Evolutionary conservation across 1,284 basidiomycete genomes (phyloP).

Genomic region (Leccinum griseonigrum): DNA sequence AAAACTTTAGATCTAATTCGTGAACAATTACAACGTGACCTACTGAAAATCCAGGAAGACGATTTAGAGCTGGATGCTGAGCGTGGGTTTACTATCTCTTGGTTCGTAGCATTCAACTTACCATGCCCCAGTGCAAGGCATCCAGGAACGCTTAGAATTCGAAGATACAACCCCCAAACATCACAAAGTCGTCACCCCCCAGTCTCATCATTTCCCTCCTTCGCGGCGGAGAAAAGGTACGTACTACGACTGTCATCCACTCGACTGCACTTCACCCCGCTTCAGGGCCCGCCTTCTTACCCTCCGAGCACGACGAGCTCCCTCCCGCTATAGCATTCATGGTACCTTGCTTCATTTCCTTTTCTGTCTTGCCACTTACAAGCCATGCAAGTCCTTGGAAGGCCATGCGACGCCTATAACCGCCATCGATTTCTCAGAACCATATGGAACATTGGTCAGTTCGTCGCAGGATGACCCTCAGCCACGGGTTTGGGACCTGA

Average conservation of each 20-base stretch:
- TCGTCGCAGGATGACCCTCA: conserved; percentile 79
- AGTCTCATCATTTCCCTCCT: conserved; percentile 50
- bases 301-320: conserved; percentile 95
- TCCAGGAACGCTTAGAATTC: conserved; percentile 78
- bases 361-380: conserved; percentile 6
- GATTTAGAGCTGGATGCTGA: conserved; percentile 96
- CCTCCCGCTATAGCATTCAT: conserved; percentile 96
- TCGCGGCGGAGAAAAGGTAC: conserved; percentile 77
- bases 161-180: conserved; percentile 49
- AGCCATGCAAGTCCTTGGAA: conserved; percentile 63
- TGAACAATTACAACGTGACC: conserved; percentile 76
- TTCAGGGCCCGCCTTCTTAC: conserved; percentile 89
- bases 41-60: conserved; percentile 90
- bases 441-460: conserved; percentile 91
- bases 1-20: conserved; percentile 82
- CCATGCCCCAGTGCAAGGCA: conserved; percentile 68
- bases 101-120: conserved; percentile 6
- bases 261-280: conserved; percentile 12
- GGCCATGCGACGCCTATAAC: conserved; percentile 82
- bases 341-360: conserved; percentile 44
- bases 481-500: conserved; percentile 86
- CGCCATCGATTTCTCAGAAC: conserved; percentile 93
- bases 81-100: conserved; percentile 47
- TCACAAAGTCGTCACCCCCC: conserved; percentile 31
- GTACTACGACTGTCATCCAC: conserved; percentile 10